Evolutionary conservation across 805 yeast species (phyloP).

Genomic region (Barnettozyma salicaria): DNA sequence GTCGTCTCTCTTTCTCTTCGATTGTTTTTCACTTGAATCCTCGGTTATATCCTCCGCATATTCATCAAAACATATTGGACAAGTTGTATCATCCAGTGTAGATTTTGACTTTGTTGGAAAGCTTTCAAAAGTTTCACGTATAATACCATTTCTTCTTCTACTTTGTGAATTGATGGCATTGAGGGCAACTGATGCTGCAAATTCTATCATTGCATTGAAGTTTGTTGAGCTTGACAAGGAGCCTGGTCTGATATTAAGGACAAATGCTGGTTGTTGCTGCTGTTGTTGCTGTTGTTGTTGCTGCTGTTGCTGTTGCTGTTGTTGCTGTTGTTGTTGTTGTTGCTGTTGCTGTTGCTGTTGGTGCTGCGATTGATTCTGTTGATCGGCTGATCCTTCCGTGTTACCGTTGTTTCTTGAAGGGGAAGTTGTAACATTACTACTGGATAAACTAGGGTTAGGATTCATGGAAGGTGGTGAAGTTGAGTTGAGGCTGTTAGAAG

Average conservation of each 20-base stretch:
- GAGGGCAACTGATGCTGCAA: conserved; percentile 68
- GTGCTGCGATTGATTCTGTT: too few relatives aligned
- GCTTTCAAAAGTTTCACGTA: conserved; percentile 45
- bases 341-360: conserved; percentile 3
- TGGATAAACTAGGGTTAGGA: too few relatives aligned
- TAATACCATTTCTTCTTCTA: conserved; percentile 40
- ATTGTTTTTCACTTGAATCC: conserved; percentile 15
- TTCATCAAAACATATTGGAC: conserved; percentile 63
- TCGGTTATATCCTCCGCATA: conserved; percentile 23
- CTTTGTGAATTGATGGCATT: conserved; percentile 38
- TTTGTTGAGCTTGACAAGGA: too few relatives aligned
- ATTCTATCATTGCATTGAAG: conserved; percentile 51
- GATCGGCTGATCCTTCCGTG: too few relatives aligned
- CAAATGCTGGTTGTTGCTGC: background rate
- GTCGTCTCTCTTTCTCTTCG: conserved; percentile 19
- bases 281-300: background rate
- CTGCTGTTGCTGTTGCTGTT: background rate
- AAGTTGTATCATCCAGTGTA: conserved; percentile 33
- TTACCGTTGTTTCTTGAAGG: too few relatives aligned
- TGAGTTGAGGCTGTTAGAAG: too few relatives aligned
- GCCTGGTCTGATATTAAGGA: too few relatives aligned
- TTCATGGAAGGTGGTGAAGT: too few relatives aligned
- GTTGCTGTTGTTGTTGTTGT: background rate
- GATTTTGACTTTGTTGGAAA: conserved; percentile 35
- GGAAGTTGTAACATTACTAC: too few relatives aligned